phyloP scores from a whole-genome alignment of 75 land plant genomes.

The Picea sitchensis region DNA sequence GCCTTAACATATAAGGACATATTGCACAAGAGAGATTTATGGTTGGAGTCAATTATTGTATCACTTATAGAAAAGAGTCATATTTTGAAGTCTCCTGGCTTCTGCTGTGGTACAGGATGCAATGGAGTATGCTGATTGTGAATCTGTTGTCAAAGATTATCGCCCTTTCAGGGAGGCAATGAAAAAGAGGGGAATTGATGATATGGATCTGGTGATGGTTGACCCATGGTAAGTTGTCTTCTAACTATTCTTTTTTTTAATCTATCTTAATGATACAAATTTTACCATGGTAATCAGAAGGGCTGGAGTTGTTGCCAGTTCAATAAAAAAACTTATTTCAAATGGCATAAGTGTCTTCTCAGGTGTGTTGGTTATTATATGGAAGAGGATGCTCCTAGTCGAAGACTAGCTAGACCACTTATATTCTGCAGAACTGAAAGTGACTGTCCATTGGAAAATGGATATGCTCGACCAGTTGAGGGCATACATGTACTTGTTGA shows the following conservation, averaged over 20 bases:
- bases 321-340: not conserved
- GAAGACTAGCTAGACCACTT: conserved; percentile 91
- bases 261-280: not conserved
- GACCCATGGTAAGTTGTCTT: conserved; percentile 75
- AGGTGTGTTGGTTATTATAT: conserved; percentile 97
- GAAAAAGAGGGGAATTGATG: conserved; percentile 94
- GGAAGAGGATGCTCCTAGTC: conserved; percentile 91
- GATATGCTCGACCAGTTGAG: conserved; percentile 98
- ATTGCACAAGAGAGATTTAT: not conserved
- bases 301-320: not conserved
- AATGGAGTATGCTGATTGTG: conserved; percentile 95
- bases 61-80: not conserved
- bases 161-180: conserved; percentile 90
- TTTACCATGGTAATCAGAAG: not conserved
- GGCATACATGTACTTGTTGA: conserved; percentile 90
- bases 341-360: conserved; percentile 4
- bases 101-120: conserved; percentile 67
- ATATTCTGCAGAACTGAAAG: conserved; percentile 97
- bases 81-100: not conserved
- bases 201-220: conserved; percentile 99
- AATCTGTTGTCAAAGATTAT: conserved; percentile 83
- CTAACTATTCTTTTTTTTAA: not conserved
- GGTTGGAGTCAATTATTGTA: not conserved
- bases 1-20: not conserved
- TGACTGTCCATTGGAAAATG: conserved; percentile 98